A percentile compares a stretch with the other conserved stretches of the same genome.
Conservation (phyloP, 225 moss, liverwort and hornwort species). For the Straminergon stramineum region DNA sequence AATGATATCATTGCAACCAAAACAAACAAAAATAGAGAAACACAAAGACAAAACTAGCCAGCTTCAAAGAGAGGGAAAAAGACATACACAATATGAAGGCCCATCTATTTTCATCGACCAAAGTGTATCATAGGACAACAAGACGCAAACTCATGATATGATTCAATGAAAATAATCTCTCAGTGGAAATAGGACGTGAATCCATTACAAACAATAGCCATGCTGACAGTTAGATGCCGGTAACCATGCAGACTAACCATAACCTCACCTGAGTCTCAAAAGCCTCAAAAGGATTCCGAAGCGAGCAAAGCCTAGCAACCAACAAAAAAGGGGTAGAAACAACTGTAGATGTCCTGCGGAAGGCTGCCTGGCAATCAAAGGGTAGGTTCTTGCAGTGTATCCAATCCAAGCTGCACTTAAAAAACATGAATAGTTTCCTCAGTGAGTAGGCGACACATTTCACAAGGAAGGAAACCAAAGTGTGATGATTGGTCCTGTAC, state of each 20-base stretch:
- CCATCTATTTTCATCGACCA: background rate
- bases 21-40: background rate
- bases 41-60: background rate
- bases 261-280: constrained; percentile 35
- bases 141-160: background rate
- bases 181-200: background rate
- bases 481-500: constrained; percentile 46
- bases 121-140: background rate
- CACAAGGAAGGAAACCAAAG: constrained; percentile 39
- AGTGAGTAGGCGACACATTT: constrained; percentile 50
- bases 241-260: constrained; percentile 11
- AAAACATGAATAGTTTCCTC: constrained; percentile 52
- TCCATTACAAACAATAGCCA: constrained; percentile 12
- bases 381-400: constrained; percentile 51
- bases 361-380: constrained; percentile 54
- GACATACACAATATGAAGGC: background rate
- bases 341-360: constrained; percentile 58
- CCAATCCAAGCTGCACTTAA: constrained; percentile 68
- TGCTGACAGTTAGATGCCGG: constrained; percentile 7
- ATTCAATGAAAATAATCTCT: background rate
- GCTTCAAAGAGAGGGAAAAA: background rate
- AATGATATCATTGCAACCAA: background rate
- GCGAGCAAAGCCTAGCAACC: constrained; percentile 38
- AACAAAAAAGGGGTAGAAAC: constrained; percentile 50
- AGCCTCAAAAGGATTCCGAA: constrained; percentile 10